Percentiles rank a stretch among this genome's conserved stretches.
Evolutionary conservation across 805 yeast genomes (phyloP).

Genomic region (Diddensiella caesifluorescens): DNA sequence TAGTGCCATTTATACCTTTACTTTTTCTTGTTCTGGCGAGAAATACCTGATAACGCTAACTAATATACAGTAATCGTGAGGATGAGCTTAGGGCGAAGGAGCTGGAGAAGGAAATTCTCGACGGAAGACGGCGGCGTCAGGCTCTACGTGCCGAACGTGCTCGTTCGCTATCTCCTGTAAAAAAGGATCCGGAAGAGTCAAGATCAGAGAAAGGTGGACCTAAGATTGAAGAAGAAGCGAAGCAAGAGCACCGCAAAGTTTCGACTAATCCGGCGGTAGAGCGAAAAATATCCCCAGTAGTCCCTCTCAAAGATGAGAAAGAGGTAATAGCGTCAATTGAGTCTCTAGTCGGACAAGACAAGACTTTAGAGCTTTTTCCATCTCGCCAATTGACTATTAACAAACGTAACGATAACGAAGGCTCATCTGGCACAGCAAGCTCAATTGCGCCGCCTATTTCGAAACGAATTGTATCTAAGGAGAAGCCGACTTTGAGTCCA

Average conservation of each 20-base stretch:
- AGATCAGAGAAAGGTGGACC: slow-evolving; percentile 17
- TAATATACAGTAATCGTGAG: slow-evolving; percentile 24
- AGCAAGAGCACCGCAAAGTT: no score
- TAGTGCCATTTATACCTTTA: neutral
- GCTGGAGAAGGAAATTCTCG: slow-evolving; percentile 28
- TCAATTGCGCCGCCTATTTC: neutral
- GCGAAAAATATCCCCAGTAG: no score
- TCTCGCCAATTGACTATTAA: neutral
- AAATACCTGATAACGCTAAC: neutral
- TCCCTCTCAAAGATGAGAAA: no score
- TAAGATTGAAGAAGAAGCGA: slow-evolving; percentile 16
- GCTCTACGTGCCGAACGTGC: slow-evolving; percentile 24
- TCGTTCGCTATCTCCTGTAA: slow-evolving; percentile 21
- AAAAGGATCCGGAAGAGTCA: slow-evolving; percentile 4
- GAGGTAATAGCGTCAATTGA: slow-evolving; percentile 14
- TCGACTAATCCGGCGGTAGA: no score
- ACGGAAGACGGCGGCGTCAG: slow-evolving; percentile 26
- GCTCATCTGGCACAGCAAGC: slow-evolving; percentile 1
- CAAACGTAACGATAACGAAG: neutral
- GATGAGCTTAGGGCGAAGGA: slow-evolving; percentile 29
- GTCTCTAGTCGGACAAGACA: slow-evolving; percentile 9
- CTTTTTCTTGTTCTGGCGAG: neutral
- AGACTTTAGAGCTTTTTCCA: neutral
- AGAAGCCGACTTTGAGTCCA: neutral
- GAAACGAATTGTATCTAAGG: no score